Evolutionary conservation across 2,329 filamentous ascomycete species (phyloP).

Genomic region (Fusarium algeriense): DNA sequence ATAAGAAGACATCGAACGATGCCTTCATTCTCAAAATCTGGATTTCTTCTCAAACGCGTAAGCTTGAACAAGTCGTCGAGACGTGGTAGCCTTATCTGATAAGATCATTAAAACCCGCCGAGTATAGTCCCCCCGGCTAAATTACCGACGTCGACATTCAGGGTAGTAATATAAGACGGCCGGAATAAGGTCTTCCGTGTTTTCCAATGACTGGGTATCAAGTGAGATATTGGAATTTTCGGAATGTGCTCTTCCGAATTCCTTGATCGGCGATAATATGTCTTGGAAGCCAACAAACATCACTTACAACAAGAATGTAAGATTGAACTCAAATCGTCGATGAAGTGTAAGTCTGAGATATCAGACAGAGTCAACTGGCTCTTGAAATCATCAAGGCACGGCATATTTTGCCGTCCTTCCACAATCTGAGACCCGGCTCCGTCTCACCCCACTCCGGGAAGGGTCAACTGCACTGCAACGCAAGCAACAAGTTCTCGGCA

Average conservation of each 20-base stretch:
- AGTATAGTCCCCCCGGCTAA: neutral
- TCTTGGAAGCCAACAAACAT: neutral
- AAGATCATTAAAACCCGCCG: neutral
- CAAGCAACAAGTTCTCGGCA: neutral
- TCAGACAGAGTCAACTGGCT: neutral
- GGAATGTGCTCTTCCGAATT: slow-evolving; percentile 26
- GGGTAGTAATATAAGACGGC: neutral
- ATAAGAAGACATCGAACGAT: slow-evolving; percentile 9
- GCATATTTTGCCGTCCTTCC: slow-evolving; percentile 7
- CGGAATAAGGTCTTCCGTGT: neutral
- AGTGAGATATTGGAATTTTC: neutral
- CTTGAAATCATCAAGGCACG: neutral
- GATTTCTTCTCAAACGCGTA: neutral
- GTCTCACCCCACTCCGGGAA: neutral
- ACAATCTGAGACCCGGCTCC: neutral
- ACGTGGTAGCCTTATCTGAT: neutral
- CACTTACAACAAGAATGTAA: neutral
- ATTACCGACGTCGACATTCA: neutral
- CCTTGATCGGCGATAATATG: slow-evolving; percentile 10
- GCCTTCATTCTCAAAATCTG: neutral
- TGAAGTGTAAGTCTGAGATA: neutral
- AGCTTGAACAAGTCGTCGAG: neutral
- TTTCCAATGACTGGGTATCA: neutral
- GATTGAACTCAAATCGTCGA: neutral
- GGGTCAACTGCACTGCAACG: slow-evolving; percentile 13